Evolutionary conservation across 192 early-diverging fungal species (phyloP), one percentile per base, ranked within the genome.

Genomic region (Coemansia aciculifera): DNA sequence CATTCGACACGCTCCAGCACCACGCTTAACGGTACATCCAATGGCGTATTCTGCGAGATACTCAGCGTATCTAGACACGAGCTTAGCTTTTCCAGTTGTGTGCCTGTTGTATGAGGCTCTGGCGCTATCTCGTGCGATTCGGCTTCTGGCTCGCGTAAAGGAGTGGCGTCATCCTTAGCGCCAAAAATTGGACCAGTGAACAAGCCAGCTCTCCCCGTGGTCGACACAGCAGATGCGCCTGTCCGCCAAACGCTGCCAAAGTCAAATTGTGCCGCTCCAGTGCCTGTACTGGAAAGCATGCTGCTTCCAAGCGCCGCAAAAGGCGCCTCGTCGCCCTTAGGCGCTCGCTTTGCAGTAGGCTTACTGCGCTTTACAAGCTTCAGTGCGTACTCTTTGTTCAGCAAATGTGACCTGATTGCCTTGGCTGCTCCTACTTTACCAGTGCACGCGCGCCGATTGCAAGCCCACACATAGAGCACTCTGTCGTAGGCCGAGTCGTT

Each of bases 381-480:
- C 56, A 78, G 76, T n/a, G 86, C 80, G 62, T 89, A 89, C 29
- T 89, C 85, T n/a, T 67, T 56, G 57, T 93, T 89, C 24, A 89
- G 74, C 66, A 86, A 59, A 61, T 92, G 87, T 12, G 85, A 88
- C 10, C 92, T 85, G 4, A 90, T 49, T 3, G 79, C 90, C 10
- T 75, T 76, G 48, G 89, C 86, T 39, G 87, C 87, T 8, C 87
- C 84, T 0, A 77, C 67, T 68, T 86, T 87, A 15, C 86, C 86
- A 74, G 90, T 88, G 73, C 94, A 95, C n/a, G 72, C 64, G 23
- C 88, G 83, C 31, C 83, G 85, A 61, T 91, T 93, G 78, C 94
- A 95, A 19, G 84, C 90, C 87, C 90, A 91, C 2, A 94, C 77
- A 75, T 95, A 95, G 15, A 93, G 75, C 0, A 90, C 86, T 24